A percentile compares a stretch with the other conserved stretches of the same genome.
Evolutionary conservation across 345 rosid species (phyloP).

Genomic region (Aquilaria malaccensis): DNA sequence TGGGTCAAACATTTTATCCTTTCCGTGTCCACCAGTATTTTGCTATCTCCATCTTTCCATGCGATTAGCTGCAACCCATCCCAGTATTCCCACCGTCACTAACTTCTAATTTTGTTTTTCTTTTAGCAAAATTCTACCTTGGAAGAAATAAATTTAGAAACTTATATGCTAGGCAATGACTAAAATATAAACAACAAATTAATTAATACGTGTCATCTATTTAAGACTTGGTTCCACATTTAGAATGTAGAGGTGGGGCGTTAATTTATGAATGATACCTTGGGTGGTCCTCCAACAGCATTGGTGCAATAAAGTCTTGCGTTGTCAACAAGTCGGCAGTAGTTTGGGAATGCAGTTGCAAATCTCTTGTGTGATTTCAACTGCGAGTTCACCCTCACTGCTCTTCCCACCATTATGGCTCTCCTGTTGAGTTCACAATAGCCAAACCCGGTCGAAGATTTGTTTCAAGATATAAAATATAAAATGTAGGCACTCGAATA

Average conservation of each 20-base stretch:
- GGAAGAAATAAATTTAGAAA: neutral
- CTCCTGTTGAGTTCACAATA: constrained; percentile 39
- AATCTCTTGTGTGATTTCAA: constrained; percentile 79
- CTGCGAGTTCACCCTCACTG: constrained; percentile 82
- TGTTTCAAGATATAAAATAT: neutral
- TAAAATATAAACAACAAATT: no score
- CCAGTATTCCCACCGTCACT: no score
- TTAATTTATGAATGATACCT: constrained; percentile 26
- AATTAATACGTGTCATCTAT: no score
- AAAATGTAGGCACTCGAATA: neutral
- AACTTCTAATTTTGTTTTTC: no score
- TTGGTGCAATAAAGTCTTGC: constrained; percentile 85
- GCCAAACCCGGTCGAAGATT: neutral
- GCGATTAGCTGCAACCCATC: constrained; percentile 52
- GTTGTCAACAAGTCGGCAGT: constrained; percentile 65
- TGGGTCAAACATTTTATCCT: constrained; percentile 38
- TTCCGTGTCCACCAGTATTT: constrained; percentile 59
- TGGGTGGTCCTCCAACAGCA: constrained; percentile 62
- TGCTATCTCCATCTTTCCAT: constrained; percentile 67
- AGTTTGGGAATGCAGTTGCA: constrained; percentile 68
- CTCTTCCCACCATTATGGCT: constrained; percentile 69
- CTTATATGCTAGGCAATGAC: no score
- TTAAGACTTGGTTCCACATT: no score
- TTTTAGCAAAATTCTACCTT: neutral
- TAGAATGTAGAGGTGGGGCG: no score